Conservation (phyloP, 2,329 filamentous ascomycete genomes). For the Colletotrichum aenigma region DNA sequence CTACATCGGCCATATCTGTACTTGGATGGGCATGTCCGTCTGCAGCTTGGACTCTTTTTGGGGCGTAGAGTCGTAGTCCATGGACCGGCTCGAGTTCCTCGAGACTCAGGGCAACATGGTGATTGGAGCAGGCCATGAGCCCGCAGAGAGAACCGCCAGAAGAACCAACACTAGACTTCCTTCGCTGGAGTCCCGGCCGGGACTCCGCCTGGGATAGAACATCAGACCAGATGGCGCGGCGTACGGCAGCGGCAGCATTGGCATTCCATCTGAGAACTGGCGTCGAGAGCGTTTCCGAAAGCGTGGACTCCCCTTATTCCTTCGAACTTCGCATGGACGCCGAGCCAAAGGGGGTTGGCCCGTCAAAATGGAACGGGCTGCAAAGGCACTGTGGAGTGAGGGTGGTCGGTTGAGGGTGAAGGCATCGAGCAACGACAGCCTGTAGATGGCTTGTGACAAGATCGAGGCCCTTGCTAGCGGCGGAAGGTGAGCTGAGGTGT, state of each 20-base stretch:
- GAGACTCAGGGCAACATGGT: conserved; percentile 12
- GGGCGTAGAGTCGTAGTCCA: neutral
- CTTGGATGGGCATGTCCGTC: neutral
- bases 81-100: neutral
- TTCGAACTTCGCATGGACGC: conserved; percentile 10
- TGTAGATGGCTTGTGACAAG: conserved; percentile 32
- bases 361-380: conserved; percentile 6
- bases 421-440: conserved; percentile 31
- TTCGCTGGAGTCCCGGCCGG: conserved; percentile 11
- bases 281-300: conserved; percentile 1
- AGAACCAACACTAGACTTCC: neutral
- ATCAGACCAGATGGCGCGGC: conserved; percentile 17
- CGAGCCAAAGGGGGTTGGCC: neutral
- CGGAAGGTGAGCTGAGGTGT: conserved; percentile 36
- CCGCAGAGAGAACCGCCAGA: neutral
- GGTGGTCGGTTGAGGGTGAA: conserved; percentile 30
- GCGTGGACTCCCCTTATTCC: neutral
- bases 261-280: neutral
- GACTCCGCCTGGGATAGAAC: conserved; percentile 13
- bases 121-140: conserved; percentile 15
- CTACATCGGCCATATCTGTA: neutral
- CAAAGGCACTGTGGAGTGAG: neutral
- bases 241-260: neutral
- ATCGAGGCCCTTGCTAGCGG: conserved; percentile 28
- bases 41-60: conserved; percentile 5